These are phyloP conservation scores for Saccharomyces hybrid DNA, from an alignment of 1,139 yeast species.

Conservation along the genomic window DNA sequence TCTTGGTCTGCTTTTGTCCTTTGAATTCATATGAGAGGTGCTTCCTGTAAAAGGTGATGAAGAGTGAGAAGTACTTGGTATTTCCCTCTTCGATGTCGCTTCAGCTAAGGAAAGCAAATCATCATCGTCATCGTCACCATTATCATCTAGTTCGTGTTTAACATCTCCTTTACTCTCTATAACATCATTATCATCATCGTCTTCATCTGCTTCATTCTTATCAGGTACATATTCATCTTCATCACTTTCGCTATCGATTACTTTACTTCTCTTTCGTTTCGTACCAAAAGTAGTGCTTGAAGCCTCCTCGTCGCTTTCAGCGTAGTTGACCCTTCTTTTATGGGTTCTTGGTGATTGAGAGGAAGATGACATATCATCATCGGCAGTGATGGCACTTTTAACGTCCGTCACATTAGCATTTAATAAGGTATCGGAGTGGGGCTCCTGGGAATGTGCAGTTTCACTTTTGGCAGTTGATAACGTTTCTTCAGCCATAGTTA, in stretches of 20 bases:
- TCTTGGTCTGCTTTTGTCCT: not conserved
- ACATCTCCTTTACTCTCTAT: constrained; percentile 20
- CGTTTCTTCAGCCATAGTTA: constrained; percentile 1
- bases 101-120: constrained; percentile 25
- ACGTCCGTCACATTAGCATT: not conserved
- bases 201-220: constrained; percentile 7
- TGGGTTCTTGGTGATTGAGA: constrained; percentile 10
- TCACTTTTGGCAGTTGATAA: not conserved
- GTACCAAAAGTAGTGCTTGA: constrained; percentile 12
- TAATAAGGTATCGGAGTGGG: not conserved
- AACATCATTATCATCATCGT: constrained; percentile 21
- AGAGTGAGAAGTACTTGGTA: not conserved
- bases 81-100: constrained; percentile 6
- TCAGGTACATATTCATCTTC: constrained; percentile 1
- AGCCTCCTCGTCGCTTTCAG: constrained; percentile 34
- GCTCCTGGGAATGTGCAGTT: not conserved
- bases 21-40: constrained; percentile 1
- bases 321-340: constrained; percentile 33
- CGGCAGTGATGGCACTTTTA: not conserved
- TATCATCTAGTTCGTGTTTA: constrained; percentile 10
- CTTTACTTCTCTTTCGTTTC: constrained; percentile 25
- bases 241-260: constrained; percentile 14
- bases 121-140: constrained; percentile 23
- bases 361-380: constrained; percentile 6
- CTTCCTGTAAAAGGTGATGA: not conserved